Base-by-base conservation (phyloP, 371 early-diverging fungal genomes). In the Syncephalastrum racemosum region DNA sequence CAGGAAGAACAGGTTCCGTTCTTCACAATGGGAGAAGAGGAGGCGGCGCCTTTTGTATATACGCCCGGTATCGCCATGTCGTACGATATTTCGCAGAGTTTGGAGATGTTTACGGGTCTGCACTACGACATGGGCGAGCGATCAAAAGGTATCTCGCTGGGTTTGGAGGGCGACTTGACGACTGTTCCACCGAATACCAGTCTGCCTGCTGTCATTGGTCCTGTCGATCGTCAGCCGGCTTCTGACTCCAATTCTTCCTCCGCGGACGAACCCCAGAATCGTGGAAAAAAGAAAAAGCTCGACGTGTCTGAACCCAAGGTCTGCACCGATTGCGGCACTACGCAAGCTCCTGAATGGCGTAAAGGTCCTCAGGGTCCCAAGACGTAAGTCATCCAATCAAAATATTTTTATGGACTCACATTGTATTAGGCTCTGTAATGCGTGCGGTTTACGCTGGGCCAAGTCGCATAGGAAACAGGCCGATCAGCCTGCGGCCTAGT, bases 331-430 rank as follows among this genome's bases (percentile, higher is more conserved):
- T 94, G 95, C 73, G 81, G 82, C 16, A 88, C 86, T 16, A 88
- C 87, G 0, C 82, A 84, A 22, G 88, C 93, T 0, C 91, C 93
- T 12, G 89, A 88, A 55, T 95, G 95, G 94, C 80, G 94, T 52
- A 81, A 83, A 60, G 92, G 92, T 2, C 90, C 90, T 36, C 81
- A 80, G 46, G 92, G 92, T 15, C 84, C 89, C 6, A 81, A 79
- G 56, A 81, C 81, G 79, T 82, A 71, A 72, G 75, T 53, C 22
- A 16, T 42, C 42, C 22, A 4, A 13, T 42, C 23, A 44, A 2
- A 18, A 40, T 40, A 45, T 22, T 18, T n/a, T 10, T 22, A 56
- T 23, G 15, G 10, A 5, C 10, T 20, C 40, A 23, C 23, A 27
- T 19, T 22, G 15, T 36, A 18, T 4, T 73, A 82, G 83, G 15